phyloP scores from a whole-genome alignment of 2,329 filamentous ascomycete genomes.

The Chaetomium sp. region DNA sequence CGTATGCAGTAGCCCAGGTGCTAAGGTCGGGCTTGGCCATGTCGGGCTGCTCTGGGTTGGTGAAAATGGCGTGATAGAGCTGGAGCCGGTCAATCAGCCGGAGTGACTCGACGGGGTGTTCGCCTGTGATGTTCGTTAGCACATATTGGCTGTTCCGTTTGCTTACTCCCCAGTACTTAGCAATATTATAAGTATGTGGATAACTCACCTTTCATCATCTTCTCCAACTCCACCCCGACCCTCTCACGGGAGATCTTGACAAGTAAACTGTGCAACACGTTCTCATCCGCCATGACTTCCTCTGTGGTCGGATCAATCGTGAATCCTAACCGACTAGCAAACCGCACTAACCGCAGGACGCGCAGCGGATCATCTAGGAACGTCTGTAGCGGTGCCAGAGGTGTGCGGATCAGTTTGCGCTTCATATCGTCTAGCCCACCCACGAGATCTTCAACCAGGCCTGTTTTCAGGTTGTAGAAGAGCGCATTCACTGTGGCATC shows the following conservation, averaged over 20 bases:
- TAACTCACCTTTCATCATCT: constrained; percentile 69
- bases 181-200: background rate
- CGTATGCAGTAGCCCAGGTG: constrained; percentile 58
- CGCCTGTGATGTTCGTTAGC: constrained; percentile 33
- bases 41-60: constrained; percentile 53
- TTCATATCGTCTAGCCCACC: constrained; percentile 70
- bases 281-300: constrained; percentile 66
- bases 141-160: background rate
- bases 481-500: constrained; percentile 94
- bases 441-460: constrained; percentile 78
- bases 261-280: constrained; percentile 72
- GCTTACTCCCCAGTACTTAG: background rate
- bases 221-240: constrained; percentile 79
- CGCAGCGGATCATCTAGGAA: constrained; percentile 91
- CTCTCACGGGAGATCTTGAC: constrained; percentile 89
- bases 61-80: constrained; percentile 69
- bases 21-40: constrained; percentile 49
- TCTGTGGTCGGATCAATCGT: constrained; percentile 65
- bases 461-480: constrained; percentile 86
- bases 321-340: constrained; percentile 79
- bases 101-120: constrained; percentile 56
- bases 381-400: constrained; percentile 80
- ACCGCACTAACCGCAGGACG: constrained; percentile 79
- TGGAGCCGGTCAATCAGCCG: constrained; percentile 58
- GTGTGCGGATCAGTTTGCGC: constrained; percentile 69